A percentile compares a stretch with the other conserved stretches of the same genome.
Evolutionary conservation across 306 rosid species (phyloP).

Genomic region (Acacia melanoxylon): DNA sequence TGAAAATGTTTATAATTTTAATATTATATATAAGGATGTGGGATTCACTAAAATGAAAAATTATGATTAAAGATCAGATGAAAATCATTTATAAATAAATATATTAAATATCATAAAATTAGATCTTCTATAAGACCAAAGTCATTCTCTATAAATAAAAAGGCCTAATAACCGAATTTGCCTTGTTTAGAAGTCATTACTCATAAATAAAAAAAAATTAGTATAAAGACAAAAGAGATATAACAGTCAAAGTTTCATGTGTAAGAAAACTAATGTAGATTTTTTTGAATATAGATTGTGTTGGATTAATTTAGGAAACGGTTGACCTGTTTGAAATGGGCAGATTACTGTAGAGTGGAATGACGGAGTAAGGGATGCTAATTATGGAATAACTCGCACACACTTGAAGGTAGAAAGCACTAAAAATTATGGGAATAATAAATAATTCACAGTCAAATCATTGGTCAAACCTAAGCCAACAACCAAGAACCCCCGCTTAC

Average conservation of each 20-base stretch:
- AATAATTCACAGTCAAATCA: conserved; percentile 44
- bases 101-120: too few species aligned
- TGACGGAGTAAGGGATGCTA: neutral
- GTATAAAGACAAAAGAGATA: too few species aligned
- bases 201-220: too few species aligned
- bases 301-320: neutral
- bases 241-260: neutral
- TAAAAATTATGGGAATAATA: neutral
- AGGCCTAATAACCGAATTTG: too few species aligned
- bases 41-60: too few species aligned
- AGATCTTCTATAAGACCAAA: neutral
- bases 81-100: too few species aligned
- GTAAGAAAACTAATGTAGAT: neutral
- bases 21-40: too few species aligned
- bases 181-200: too few species aligned
- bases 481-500: neutral
- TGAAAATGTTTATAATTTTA: too few species aligned
- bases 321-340: neutral
- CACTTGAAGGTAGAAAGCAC: conserved; percentile 1
- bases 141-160: too few species aligned
- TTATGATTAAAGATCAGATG: neutral
- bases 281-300: neutral
- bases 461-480: conserved; percentile 24
- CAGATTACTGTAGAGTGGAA: neutral
- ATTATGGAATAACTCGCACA: neutral